These are phyloP conservation scores for Globisporangium barbulae DNA, from an alignment of 352 stramenopile genomes.

Conservation along the genomic window DNA sequence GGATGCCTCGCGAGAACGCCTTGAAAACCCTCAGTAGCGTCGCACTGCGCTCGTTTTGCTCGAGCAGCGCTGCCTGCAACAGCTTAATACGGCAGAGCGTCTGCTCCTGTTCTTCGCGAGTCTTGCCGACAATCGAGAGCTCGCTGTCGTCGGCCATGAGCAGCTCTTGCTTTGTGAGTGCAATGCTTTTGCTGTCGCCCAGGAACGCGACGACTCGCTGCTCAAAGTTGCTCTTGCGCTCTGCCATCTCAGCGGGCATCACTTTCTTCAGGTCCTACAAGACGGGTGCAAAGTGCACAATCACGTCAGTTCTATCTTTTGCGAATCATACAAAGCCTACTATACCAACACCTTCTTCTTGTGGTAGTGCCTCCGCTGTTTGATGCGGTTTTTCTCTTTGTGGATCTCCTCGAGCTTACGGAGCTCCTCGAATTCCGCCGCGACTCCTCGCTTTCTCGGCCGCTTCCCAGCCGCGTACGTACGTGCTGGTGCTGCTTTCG, in stretches of 20 bases:
- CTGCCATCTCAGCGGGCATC: not conserved
- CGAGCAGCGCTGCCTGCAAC: not conserved
- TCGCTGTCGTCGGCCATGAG: not conserved
- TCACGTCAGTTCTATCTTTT: not conserved
- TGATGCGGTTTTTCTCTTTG: conserved; percentile 1
- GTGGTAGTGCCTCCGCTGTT: not conserved
- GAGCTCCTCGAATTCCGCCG: not conserved
- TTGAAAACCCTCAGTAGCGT: not conserved
- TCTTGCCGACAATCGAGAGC: not conserved
- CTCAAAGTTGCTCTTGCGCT: not conserved
- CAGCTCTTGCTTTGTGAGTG: not conserved
- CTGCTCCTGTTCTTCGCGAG: not conserved
- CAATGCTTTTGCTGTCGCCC: not conserved
- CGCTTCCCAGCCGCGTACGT: not conserved
- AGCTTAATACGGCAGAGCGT: not conserved
- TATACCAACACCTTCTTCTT: not conserved
- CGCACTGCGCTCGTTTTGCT: not conserved
- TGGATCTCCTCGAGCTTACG: not conserved
- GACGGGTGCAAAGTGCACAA: not conserved
- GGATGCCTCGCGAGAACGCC: not conserved
- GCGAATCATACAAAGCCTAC: not conserved
- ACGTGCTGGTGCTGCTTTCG: too few species aligned
- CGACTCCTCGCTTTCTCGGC: not conserved
- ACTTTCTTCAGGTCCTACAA: not conserved
- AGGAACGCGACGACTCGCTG: not conserved